phyloP scores from a whole-genome alignment of 805 yeast species.

The Spathaspora hagerdaliae region DNA sequence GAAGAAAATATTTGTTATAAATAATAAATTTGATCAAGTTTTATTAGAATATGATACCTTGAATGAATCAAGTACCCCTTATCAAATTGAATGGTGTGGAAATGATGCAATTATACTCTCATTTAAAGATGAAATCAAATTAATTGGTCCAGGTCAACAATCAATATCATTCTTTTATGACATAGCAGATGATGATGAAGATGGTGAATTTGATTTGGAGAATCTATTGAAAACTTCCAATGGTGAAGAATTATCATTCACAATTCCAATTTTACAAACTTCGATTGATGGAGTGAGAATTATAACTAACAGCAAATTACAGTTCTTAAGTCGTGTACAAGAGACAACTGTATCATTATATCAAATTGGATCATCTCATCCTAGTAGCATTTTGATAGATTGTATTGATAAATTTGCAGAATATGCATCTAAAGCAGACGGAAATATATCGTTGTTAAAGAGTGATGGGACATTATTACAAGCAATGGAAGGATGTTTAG shows the following conservation, averaged over 20 bases:
- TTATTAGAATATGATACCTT: constrained; percentile 44
- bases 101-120: constrained; percentile 71
- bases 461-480: constrained; percentile 39
- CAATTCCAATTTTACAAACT: constrained; percentile 42
- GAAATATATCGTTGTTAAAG: constrained; percentile 56
- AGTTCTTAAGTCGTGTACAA: constrained; percentile 62
- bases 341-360: constrained; percentile 57
- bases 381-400: constrained; percentile 79
- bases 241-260: constrained; percentile 18
- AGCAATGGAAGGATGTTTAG: constrained; percentile 70
- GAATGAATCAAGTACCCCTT: constrained; percentile 35
- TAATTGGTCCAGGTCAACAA: constrained; percentile 69
- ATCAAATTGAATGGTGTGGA: constrained; percentile 74
- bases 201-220: constrained; percentile 8
- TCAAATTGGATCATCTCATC: constrained; percentile 77
- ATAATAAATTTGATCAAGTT: constrained; percentile 41
- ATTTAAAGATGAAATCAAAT: constrained; percentile 58
- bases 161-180: constrained; percentile 51
- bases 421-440: constrained; percentile 79
- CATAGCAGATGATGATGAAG: constrained; percentile 26
- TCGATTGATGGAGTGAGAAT: constrained; percentile 70
- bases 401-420: constrained; percentile 57
- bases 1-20: constrained; percentile 47
- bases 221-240: constrained; percentile 8
- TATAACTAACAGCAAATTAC: constrained; percentile 53